Base-by-base conservation (phyloP, 1,139 yeast species). In the Kazachstania sp. region DNA sequence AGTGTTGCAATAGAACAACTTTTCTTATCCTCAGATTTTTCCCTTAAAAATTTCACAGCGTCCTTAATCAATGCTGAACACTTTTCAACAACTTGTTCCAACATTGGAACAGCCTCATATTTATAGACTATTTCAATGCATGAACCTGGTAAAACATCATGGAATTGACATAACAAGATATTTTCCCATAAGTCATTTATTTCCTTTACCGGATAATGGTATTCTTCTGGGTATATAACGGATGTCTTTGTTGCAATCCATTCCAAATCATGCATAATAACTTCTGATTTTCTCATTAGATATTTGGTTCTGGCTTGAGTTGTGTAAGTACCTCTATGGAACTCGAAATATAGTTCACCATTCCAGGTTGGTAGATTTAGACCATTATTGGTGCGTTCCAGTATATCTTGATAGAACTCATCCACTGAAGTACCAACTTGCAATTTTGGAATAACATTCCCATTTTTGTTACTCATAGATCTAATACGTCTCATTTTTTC, bases 321-420 rank as follows among this genome's bases (percentile, higher is more conserved):
- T 4, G 97, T 92, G 65, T 92, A 92, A 3, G 97, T 90, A 49
- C 97, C 98, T 64, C 98, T 80, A 66, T 92, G 98, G 70, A 84
- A 88, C 68, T 92, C 98, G 61, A 92, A 77, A 67, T 92, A 92
- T 51, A 92, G 76, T 66, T 92, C 98, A 40, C 97, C 97, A 43
- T 77, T 76, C 97, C 97, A 92, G 18, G 88, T 73, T 13, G 94
- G 95, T 46, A 92, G 74, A 12, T 70, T 72, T 40, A 69, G 63
- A 41, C 95, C 97, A 44, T 78, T 67, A 49, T 82, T 68, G 1
- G 95, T 81, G 48, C 73, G 72, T 29, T 72, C 70, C 57, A 84
- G 71, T 26, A 92, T 71, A 45, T 77, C 74, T 20, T 83, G 82
- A 61, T 79, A 92, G 61, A 87, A 90, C 37, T 84, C 88, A 49